Base-by-base conservation (phyloP, 176 grass and related monocot species). In the Oryza nivara region DNA sequence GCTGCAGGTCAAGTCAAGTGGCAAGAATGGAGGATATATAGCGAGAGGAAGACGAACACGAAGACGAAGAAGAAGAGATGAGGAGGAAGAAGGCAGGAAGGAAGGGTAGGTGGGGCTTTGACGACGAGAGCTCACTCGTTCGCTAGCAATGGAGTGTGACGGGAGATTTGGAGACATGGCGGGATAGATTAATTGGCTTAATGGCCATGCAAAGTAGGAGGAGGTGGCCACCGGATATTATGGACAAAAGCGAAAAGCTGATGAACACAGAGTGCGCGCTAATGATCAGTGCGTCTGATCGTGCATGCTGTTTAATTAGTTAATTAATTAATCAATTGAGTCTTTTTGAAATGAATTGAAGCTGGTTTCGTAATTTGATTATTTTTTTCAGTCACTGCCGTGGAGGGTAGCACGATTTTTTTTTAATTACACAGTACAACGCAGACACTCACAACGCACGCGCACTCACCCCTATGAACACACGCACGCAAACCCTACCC, bases 71-170 rank as follows among this genome's bases (percentile, higher is more conserved):
- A n/a, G 10, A 26, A 40, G 20, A 28, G n/a, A 28, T 22, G 75
- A 69, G 45, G 83, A 77, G 84, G 88, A 81, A 88, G 80, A 66
- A 32, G 72, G 83, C 67, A 82, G 88, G 88, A 86, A 90, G 83
- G 88, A 86, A 46, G 88, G 88, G 82, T 84, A 9, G 26, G 63
- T 61, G 49, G 49, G 16, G 19, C 81, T 80, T 82, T 82, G 78
- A 89, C 83, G 65, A 70, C 35, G 12, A 61, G 56, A 61, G 56
- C 17, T 61, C 56, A 22, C 16, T n/a, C 56, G 81, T 19, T 64
- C 46, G 64, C 43, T 44, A 65, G 82, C 51, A 85, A 49, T 75
- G 82, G 83, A 86, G 72, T 66, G 78, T 86, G 83, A 76, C 73
- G 76, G 56, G 78, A 72, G 72, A 67, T 82, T 58, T 54, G 44